phyloP scores from a whole-genome alignment of 2,329 filamentous ascomycete species.

The Sclerotinia trifoliorum region DNA sequence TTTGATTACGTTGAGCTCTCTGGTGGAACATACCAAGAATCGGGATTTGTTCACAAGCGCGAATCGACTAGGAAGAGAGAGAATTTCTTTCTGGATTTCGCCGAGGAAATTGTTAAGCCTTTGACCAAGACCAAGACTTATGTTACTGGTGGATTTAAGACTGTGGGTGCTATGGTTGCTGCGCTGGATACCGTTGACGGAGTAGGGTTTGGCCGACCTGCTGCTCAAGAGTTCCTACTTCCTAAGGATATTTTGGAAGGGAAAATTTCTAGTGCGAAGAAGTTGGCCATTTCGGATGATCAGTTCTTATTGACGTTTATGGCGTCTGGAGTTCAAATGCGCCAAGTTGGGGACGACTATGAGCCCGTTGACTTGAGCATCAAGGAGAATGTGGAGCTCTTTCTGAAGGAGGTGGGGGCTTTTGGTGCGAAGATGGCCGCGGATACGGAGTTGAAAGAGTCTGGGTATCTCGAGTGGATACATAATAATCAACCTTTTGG shows the following conservation, averaged over 20 bases:
- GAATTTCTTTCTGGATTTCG: slow-evolving; percentile 69
- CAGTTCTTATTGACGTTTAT: slow-evolving; percentile 46
- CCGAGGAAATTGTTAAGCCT: slow-evolving; percentile 49
- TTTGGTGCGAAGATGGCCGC: slow-evolving; percentile 45
- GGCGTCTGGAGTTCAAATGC: slow-evolving; percentile 35
- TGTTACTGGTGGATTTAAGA: slow-evolving; percentile 61
- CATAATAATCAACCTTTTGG: slow-evolving; percentile 29
- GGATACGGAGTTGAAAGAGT: slow-evolving; percentile 43
- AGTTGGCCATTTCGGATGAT: slow-evolving; percentile 48
- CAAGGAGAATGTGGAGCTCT: slow-evolving; percentile 48
- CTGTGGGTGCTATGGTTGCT: slow-evolving; percentile 47
- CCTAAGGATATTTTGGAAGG: slow-evolving; percentile 45
- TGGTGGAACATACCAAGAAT: slow-evolving; percentile 60
- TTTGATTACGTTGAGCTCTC: slow-evolving; percentile 69
- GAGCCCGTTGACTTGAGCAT: slow-evolving; percentile 52
- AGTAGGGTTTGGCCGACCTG: slow-evolving; percentile 50
- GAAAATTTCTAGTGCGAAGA: slow-evolving; percentile 49
- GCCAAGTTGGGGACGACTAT: slow-evolving; percentile 52
- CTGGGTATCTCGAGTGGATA: slow-evolving; percentile 46
- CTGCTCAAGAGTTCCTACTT: slow-evolving; percentile 46
- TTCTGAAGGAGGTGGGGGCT: slow-evolving; percentile 48
- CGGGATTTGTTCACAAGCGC: slow-evolving; percentile 39
- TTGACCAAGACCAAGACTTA: slow-evolving; percentile 49
- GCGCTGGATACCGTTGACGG: slow-evolving; percentile 49
- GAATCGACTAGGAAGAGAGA: slow-evolving; percentile 53